Evolutionary conservation across 2,329 filamentous ascomycete genomes (phyloP).

Genomic region (Geoglossum cookeanum): DNA sequence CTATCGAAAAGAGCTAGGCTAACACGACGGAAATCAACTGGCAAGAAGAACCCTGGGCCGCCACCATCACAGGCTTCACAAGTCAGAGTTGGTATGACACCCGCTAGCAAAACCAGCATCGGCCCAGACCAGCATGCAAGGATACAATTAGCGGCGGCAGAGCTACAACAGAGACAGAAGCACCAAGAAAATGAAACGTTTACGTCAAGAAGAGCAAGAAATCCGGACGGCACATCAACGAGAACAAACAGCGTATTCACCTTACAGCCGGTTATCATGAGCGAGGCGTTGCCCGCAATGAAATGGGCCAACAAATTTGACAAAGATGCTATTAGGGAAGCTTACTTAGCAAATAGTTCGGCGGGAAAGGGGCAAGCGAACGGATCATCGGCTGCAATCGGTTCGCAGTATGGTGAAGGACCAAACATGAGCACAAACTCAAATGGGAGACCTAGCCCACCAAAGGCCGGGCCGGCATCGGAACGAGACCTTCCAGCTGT

Average conservation of each 20-base stretch:
- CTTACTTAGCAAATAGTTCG: slow-evolving; percentile 42
- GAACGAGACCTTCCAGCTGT: background rate
- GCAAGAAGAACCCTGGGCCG: slow-evolving; percentile 34
- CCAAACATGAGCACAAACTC: background rate
- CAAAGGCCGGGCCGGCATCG: background rate
- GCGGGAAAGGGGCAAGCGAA: slow-evolving; percentile 2
- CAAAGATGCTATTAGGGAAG: slow-evolving; percentile 64
- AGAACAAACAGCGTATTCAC: slow-evolving; percentile 88
- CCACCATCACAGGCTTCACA: slow-evolving; percentile 27
- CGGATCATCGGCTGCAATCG: background rate
- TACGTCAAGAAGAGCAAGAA: slow-evolving; percentile 30
- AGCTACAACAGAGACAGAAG: slow-evolving; percentile 52
- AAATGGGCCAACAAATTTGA: slow-evolving; percentile 96
- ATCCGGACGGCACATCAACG: slow-evolving; percentile 32
- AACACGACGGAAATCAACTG: slow-evolving; percentile 50
- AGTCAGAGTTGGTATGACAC: slow-evolving; percentile 32
- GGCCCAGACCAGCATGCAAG: slow-evolving; percentile 80
- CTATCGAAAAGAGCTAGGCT: slow-evolving; percentile 53
- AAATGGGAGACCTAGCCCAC: background rate
- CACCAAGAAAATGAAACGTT: slow-evolving; percentile 33
- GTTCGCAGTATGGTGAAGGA: background rate
- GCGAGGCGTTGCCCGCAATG: slow-evolving; percentile 79
- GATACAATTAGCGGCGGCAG: slow-evolving; percentile 78
- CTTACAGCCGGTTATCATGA: slow-evolving; percentile 65
- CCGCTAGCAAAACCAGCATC: slow-evolving; percentile 62